Evolutionary conservation across 2,329 filamentous ascomycete genomes (phyloP), one percentile per base, ranked within the genome.

Genomic region (Calonectria leucothoes): DNA sequence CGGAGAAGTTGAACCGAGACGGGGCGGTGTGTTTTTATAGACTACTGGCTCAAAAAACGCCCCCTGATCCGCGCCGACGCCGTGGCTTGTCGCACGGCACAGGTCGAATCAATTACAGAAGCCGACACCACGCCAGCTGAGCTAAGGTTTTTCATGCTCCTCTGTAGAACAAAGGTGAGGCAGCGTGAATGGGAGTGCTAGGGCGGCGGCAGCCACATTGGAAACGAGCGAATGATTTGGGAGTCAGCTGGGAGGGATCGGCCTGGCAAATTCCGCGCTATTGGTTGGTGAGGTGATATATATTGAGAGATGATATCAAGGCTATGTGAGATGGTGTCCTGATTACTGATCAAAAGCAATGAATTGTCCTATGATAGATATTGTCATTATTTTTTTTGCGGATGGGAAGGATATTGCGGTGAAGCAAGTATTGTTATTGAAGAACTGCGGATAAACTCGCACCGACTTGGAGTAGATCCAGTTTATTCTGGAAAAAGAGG

Each of bases 201-300:
- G 48, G 59, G 35, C n/a, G 59, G 35, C n/a, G 48, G 23, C 55
- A 55, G 70, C 70, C 65, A 69, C 70, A 63, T 49, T 52, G 20
- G 10, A 27, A 25, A n/a, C 12, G 52, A 25, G 42, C 52, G 49
- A 63, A 66, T 52, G 31, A 45, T 33, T 63, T 14, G 25, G 42
- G 11, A 48, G 42, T 14, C 8, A 48, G 37, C 31, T 51, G 33
- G 33, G 39, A 69, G 55, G 55, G 55, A 33, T 39, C 39, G 33
- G n/a, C 14, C n/a, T 61, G 55, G 55, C 11, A 8, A 31, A 55
- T 55, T 33, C 23, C 33, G 25, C 59, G 59, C 59, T 64, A 64
- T 48, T 64, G 59, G 59, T 48, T 64, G 59, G 27, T 42, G 39
- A 48, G 37, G 59, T 29, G 39, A 42, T 64, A 33, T 29, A 23